A percentile compares a stretch with the other conserved stretches of the same genome.
Conservation (phyloP, 805 yeast species). For the Candida ulmi region DNA sequence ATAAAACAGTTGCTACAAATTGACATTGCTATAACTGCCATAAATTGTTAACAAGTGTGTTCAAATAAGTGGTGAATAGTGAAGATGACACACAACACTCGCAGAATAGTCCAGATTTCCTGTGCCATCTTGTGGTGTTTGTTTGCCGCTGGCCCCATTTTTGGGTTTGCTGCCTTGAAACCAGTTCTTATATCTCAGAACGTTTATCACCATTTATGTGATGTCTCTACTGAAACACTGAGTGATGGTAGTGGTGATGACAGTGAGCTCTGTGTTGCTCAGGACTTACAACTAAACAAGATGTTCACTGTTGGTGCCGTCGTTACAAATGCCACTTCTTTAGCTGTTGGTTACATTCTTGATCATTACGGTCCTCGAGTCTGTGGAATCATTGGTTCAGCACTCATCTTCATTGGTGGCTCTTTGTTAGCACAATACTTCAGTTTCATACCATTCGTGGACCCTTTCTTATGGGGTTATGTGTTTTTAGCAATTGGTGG, state of each 20-base stretch:
- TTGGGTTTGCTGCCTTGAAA: constrained; percentile 94
- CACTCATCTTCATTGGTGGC: constrained; percentile 53
- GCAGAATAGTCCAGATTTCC: constrained; percentile 38
- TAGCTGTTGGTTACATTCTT: constrained; percentile 74
- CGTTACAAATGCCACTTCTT: constrained; percentile 75
- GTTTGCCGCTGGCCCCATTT: constrained; percentile 87
- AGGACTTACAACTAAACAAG: constrained; percentile 75
- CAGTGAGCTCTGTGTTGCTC: constrained; percentile 65
- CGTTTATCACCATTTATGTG: constrained; percentile 62
- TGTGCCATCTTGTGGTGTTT: constrained; percentile 88
- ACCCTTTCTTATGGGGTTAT: constrained; percentile 73
- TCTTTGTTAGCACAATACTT: constrained; percentile 37
- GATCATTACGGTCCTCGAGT: constrained; percentile 78
- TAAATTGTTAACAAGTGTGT: too few species aligned
- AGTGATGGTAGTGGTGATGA: neutral
- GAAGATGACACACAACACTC: neutral
- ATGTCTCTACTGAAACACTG: constrained; percentile 16
- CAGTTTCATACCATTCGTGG: constrained; percentile 28
- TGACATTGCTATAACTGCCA: too few species aligned
- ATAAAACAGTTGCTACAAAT: too few species aligned
- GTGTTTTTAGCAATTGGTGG: constrained; percentile 81
- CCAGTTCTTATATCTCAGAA: constrained; percentile 76
- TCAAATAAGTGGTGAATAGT: too few species aligned
- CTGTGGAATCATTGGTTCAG: constrained; percentile 70
- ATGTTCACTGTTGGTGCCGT: constrained; percentile 86